phyloP scores from a whole-genome alignment of 129 eudicot species.

The Saussurea involucrata region DNA sequence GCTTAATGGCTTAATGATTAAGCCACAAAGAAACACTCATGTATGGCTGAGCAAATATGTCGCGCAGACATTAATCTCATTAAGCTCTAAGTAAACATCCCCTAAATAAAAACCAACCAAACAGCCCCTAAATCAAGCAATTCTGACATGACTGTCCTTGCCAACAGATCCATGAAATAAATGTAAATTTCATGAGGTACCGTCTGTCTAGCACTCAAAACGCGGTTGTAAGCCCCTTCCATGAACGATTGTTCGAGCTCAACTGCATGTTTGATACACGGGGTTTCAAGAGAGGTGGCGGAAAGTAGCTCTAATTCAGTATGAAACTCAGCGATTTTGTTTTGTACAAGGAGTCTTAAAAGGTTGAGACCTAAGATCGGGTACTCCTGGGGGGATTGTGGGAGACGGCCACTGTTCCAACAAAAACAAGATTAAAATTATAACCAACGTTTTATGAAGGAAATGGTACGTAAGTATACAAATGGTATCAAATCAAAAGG shows the following conservation, averaged over 20 bases:
- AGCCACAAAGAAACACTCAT: too few relatives aligned
- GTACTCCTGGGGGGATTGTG: constrained; percentile 83
- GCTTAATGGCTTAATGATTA: too few relatives aligned
- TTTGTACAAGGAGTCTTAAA: constrained; percentile 90
- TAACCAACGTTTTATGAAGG: neutral
- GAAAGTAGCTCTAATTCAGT: constrained; percentile 90
- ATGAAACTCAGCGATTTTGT: constrained; percentile 93
- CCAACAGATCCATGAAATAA: constrained; percentile 88
- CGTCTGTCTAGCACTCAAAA: constrained; percentile 87
- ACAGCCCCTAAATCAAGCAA: constrained; percentile 5
- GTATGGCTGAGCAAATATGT: too few relatives aligned
- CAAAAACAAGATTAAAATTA: constrained; percentile 1
- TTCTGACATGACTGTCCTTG: constrained; percentile 75
- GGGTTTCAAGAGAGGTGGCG: constrained; percentile 64
- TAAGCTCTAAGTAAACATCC: too few relatives aligned
- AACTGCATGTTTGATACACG: constrained; percentile 89
- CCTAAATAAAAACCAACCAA: too few relatives aligned
- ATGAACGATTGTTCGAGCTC: constrained; percentile 94
- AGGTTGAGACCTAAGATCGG: constrained; percentile 94
- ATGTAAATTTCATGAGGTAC: constrained; percentile 92
- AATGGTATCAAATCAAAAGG: neutral
- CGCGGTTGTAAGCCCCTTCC: constrained; percentile 94
- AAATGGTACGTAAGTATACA: neutral
- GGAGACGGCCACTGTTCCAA: constrained; percentile 64
- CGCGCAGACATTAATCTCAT: too few relatives aligned